phyloP scores from a whole-genome alignment of 495 filamentous ascomycete species.

The Parachaetomium inaequale region DNA sequence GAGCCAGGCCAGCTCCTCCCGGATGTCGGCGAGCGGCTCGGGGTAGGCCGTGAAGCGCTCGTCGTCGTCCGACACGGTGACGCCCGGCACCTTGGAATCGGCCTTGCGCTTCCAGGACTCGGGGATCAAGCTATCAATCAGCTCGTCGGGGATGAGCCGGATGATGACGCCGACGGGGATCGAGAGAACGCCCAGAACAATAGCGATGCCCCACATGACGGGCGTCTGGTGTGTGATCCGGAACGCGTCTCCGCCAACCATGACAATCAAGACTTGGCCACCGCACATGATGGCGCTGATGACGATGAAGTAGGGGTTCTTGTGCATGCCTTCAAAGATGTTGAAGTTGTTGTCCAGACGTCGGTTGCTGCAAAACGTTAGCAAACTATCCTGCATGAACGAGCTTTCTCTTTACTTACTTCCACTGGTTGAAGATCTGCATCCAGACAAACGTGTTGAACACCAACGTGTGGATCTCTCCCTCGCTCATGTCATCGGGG shows the following conservation, averaged over 20 bases:
- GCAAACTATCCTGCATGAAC: background rate
- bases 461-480: slow-evolving; percentile 65
- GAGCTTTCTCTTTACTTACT: slow-evolving; percentile 59
- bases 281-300: slow-evolving; percentile 78
- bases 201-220: slow-evolving; percentile 76
- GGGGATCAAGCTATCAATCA: slow-evolving; percentile 63
- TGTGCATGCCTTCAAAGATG: slow-evolving; percentile 75
- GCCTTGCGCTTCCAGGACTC: slow-evolving; percentile 64
- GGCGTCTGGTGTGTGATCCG: slow-evolving; percentile 54
- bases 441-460: slow-evolving; percentile 98
- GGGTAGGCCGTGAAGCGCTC: slow-evolving; percentile 65
- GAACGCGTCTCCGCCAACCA: slow-evolving; percentile 70
- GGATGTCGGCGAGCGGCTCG: slow-evolving; percentile 68
- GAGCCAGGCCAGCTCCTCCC: slow-evolving; percentile 79
- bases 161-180: slow-evolving; percentile 71
- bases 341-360: slow-evolving; percentile 86
- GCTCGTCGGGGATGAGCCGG: slow-evolving; percentile 54
- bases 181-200: slow-evolving; percentile 67
- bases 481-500: slow-evolving; percentile 35
- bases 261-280: slow-evolving; percentile 77
- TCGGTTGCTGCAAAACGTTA: slow-evolving; percentile 58
- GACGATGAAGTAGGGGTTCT: slow-evolving; percentile 78
- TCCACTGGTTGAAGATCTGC: slow-evolving; percentile 96
- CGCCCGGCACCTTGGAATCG: slow-evolving; percentile 42
- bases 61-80: slow-evolving; percentile 71